Conservation (phyloP, 2,329 filamentous ascomycete genomes). For the Leptographium flavum region DNA sequence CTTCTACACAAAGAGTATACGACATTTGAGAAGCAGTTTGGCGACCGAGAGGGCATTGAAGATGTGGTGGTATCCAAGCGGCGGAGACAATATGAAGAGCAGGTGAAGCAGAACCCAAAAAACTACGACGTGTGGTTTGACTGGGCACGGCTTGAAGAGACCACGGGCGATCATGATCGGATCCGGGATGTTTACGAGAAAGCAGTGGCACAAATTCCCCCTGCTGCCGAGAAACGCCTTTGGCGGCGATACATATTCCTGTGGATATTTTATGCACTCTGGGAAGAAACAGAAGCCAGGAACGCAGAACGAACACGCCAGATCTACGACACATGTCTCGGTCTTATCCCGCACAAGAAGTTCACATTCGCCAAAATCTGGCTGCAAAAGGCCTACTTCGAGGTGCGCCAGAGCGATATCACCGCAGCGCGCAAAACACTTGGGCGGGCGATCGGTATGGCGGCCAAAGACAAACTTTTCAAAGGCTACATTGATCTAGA, state of each 20-base stretch:
- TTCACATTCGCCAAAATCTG: slow-evolving; percentile 97
- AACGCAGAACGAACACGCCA: slow-evolving; percentile 69
- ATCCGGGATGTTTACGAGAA: slow-evolving; percentile 90
- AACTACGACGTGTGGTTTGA: slow-evolving; percentile 98
- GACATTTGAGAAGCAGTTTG: slow-evolving; percentile 96
- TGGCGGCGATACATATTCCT: slow-evolving; percentile 97
- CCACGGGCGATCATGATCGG: slow-evolving; percentile 64
- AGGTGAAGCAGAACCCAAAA: slow-evolving; percentile 83
- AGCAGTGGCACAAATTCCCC: slow-evolving; percentile 88
- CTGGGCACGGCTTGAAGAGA: slow-evolving; percentile 81
- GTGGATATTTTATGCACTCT: slow-evolving; percentile 94
- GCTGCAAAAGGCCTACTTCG: slow-evolving; percentile 86
- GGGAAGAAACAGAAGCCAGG: slow-evolving; percentile 77
- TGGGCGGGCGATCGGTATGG: slow-evolving; percentile 82
- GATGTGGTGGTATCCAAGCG: slow-evolving; percentile 93
- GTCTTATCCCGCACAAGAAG: slow-evolving; percentile 83
- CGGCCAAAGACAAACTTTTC: slow-evolving; percentile 91
- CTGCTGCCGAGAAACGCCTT: slow-evolving; percentile 90
- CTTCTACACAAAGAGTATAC: slow-evolving; percentile 87
- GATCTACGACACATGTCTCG: slow-evolving; percentile 80
- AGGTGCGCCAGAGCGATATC: slow-evolving; percentile 75
- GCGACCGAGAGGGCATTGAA: slow-evolving; percentile 83
- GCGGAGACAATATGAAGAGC: slow-evolving; percentile 84
- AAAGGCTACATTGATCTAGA: slow-evolving; percentile 88
- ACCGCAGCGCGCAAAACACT: slow-evolving; percentile 73